Base-by-base conservation (phyloP, 371 early-diverging fungal species). In the Apophysomyces ossiformis region DNA sequence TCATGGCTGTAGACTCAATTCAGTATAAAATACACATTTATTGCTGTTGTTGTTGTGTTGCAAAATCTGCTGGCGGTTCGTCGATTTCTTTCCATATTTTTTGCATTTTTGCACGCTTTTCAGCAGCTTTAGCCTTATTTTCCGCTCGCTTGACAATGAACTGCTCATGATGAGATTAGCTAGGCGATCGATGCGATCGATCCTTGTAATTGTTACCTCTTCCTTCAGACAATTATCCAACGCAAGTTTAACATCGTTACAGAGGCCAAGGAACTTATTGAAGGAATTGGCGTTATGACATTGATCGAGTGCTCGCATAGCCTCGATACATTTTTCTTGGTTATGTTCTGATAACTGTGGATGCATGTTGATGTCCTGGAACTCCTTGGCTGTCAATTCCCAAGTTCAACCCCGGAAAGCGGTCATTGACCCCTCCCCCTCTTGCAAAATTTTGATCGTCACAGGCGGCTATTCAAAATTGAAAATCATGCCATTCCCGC, bases 11-110 rank as follows among this genome's bases (percentile, higher is more conserved):
- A 15, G 43, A 43, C 1, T 45, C n/a, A 45, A 13, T 16, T 50
- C 21, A 11, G 2, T 5, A 21, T 50, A 50, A 7, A 50, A 11
- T 50, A 21, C 54, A 50, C 18, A 6, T 50, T 18, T 26, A 21
- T n/a, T 21, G 3, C 26, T 50, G 9, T 50, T 50, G 21, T 21
- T 50, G 54, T 50, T 50, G 54, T 21, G 16, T 16, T 16, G 21
- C 54, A 50, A 50, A 50, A 50, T 69, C 66, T 54, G 72, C 69
- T 47, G 82, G 77, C 32, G 82, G 82, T 58, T 82, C 82, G 39
- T 82, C 82, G 69, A 82, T 77, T 35, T 79, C 74, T 61, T 74
- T 79, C 82, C 82, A 82, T 36, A 79, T 74, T 56, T 72, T 66
- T 66, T 79, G 69, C 71, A 82, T 69, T 45, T 58, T 70, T 37